These are phyloP conservation scores for Fraxinus angustifolia DNA, from an alignment of 305 asterid genomes.

Conservation along the genomic window DNA sequence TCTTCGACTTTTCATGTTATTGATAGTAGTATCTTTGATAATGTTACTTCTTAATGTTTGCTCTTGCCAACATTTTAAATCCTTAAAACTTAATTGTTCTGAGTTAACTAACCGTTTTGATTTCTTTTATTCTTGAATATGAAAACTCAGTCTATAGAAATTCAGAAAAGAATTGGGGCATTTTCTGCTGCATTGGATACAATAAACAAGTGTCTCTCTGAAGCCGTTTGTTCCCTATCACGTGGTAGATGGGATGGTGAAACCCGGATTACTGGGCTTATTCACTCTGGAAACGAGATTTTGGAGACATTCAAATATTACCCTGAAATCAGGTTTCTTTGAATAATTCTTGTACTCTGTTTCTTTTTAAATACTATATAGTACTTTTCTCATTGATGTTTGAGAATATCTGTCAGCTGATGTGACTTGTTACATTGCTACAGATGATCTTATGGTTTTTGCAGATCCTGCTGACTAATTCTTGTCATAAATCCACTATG, in stretches of 20 bases:
- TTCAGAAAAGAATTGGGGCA: conserved; percentile 88
- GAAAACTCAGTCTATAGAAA: conserved; percentile 63
- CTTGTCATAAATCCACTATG: neutral
- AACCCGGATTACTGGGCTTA: conserved; percentile 70
- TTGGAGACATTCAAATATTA: conserved; percentile 77
- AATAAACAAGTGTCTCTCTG: conserved; percentile 79
- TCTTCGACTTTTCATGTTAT: conserved; percentile 2
- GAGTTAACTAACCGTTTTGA: conserved; percentile 12
- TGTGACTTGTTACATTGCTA: neutral
- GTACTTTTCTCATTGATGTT: neutral
- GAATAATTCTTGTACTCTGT: conserved; percentile 13
- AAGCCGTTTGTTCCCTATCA: conserved; percentile 77
- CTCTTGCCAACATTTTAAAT: neutral
- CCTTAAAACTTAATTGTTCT: conserved; percentile 8
- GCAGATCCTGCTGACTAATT: neutral
- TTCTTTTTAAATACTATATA: neutral
- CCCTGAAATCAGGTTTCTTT: conserved; percentile 69
- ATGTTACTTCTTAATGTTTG: neutral
- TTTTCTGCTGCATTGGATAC: conserved; percentile 81
- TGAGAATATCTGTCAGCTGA: neutral
- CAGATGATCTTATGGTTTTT: neutral
- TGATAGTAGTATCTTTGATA: conserved; percentile 1
- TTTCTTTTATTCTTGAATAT: conserved; percentile 11
- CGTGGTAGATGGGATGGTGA: conserved; percentile 92
- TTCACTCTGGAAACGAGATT: conserved; percentile 83